Conservation (phyloP, 345 rosid species). For the Psidium guajava region DNA sequence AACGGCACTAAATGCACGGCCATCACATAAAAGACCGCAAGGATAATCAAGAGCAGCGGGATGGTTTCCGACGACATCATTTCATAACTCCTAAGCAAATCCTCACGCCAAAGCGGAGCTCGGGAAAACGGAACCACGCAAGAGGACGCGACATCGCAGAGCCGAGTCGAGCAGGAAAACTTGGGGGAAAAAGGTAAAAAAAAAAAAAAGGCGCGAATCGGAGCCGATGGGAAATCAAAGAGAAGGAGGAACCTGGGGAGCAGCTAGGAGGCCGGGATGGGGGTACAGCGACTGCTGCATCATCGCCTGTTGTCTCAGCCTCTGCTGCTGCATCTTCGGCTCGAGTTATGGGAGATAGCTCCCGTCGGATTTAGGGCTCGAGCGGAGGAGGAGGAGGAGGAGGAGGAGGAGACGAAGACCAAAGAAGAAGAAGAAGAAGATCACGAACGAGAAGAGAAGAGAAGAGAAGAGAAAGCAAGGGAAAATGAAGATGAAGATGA, state of each 20-base stretch:
- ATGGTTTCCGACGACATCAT: neutral
- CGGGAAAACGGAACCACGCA: neutral
- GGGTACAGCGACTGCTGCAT: conserved; percentile 43
- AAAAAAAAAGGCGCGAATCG: neutral
- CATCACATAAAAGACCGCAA: neutral
- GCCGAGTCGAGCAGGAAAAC: neutral
- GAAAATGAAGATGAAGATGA: neutral
- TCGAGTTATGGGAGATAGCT: neutral
- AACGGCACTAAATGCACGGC: neutral
- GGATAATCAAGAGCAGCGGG: neutral
- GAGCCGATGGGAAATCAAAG: neutral
- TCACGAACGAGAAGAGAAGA: neutral
- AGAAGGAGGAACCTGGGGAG: conserved; percentile 35
- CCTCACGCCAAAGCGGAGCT: no score
- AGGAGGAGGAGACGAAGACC: neutral
- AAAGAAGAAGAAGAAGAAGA: neutral
- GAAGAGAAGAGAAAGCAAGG: neutral
- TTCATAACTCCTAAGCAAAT: neutral
- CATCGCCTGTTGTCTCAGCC: conserved; percentile 50
- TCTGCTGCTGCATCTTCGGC: conserved; percentile 21
- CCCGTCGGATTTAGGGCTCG: conserved; percentile 1
- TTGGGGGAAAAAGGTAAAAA: no score
- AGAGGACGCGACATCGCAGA: neutral
- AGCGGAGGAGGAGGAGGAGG: neutral
- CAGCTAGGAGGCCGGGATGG: conserved; percentile 38